Evolutionary conservation across 2,329 filamentous ascomycete genomes (phyloP).

Genomic region (Alternaria burnsii): DNA sequence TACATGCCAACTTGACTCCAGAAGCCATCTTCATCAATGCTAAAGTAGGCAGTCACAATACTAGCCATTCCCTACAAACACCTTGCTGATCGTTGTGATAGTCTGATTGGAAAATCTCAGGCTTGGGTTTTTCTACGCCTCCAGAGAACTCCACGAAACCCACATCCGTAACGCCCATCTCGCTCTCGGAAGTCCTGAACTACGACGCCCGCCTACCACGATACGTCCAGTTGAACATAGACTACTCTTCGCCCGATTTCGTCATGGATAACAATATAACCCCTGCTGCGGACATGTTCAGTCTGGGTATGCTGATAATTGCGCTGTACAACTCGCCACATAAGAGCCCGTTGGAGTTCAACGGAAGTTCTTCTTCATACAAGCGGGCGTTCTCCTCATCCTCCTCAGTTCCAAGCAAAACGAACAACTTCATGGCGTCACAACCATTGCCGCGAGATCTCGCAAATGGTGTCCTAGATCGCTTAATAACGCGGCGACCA

Average conservation of each 20-base stretch:
- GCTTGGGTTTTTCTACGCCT: slow-evolving; percentile 87
- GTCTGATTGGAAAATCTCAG: slow-evolving; percentile 98
- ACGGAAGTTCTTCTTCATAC: slow-evolving; percentile 83
- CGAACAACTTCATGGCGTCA: slow-evolving; percentile 85
- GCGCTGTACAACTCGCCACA: slow-evolving; percentile 96
- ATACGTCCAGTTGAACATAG: slow-evolving; percentile 86
- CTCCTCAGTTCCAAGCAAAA: slow-evolving; percentile 77
- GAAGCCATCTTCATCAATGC: slow-evolving; percentile 93
- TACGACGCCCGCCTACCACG: slow-evolving; percentile 83
- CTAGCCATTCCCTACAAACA: slow-evolving; percentile 14
- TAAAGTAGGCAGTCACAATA: slow-evolving; percentile 67
- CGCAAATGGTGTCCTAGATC: slow-evolving; percentile 76
- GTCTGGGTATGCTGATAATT: slow-evolving; percentile 85
- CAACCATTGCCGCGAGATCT: slow-evolving; percentile 83
- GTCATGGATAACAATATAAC: slow-evolving; percentile 90
- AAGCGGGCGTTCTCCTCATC: slow-evolving; percentile 83
- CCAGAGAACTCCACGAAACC: slow-evolving; percentile 77
- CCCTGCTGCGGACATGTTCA: slow-evolving; percentile 89
- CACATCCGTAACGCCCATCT: slow-evolving; percentile 80
- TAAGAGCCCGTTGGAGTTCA: slow-evolving; percentile 81
- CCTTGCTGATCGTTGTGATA: slow-evolving; percentile 52
- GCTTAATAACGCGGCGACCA: slow-evolving; percentile 85
- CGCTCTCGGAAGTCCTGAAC: slow-evolving; percentile 83
- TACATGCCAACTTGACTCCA: slow-evolving; percentile 93
- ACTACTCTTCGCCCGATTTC: slow-evolving; percentile 95